Base-by-base conservation (phyloP, 2,329 filamentous ascomycete genomes). In the Colletotrichum theobromicola region DNA sequence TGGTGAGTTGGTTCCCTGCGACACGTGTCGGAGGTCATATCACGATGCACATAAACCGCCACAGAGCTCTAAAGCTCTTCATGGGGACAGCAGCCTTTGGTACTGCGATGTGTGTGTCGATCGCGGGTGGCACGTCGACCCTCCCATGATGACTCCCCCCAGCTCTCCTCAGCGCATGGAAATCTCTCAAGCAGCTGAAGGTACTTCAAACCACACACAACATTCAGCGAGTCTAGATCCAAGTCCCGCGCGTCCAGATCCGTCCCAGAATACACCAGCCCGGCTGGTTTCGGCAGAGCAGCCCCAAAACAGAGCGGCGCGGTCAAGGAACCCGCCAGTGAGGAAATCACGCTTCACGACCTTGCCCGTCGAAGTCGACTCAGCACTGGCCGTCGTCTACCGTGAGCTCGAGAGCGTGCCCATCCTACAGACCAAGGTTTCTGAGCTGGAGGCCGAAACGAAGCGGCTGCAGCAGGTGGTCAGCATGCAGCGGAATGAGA, bases 401-500 rank as follows among this genome's bases (percentile, higher is more conserved):
- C 42, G 42, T 50, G 42, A 50, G 42, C 42, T 50, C 5, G 42
- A 50, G 21, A 50, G 10, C 42, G 42, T 50, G n/a, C 42, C 42
- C 3, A 50, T 21, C n/a, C n/a, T 50, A 13, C 42, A 50, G 42
- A 50, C n/a, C 42, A 50, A 7, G 3, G 42, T 50, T 21, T 50
- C 42, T 21, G 42, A 50, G 8, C 42, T 50, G 7, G 42, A 50
- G 4, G 42, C n/a, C 5, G 42, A 50, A 1, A 50, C 10, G 42
- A 50, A 50, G n/a, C 42, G 42, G 5, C 13, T 50, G 42, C 42
- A 50, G 6, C 42, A 50, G 42, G 42, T 50, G 0, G 21, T 50
- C n/a, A 50, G 42, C 42, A 50, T 50, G 42, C 42, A 50, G 42
- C 42, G n/a, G 3, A 50, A 50, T 50, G 42, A 50, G n/a, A 50